These are phyloP conservation scores for Mycena sp. DNA, from an alignment of 1,284 basidiomycete genomes.

Conservation along the genomic window DNA sequence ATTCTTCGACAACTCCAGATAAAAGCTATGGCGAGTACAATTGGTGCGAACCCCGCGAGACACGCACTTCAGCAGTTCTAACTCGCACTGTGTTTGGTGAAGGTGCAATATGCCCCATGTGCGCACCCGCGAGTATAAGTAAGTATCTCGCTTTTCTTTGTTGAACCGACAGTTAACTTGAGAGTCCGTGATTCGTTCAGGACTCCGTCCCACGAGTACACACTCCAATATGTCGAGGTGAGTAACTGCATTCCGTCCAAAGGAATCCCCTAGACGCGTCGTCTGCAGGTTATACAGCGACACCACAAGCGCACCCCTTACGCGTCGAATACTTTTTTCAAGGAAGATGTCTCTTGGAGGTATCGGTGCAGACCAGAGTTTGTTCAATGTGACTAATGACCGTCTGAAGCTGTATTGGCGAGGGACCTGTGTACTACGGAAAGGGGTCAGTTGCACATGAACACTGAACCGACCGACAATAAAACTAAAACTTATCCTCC, in stretches of 20 bases:
- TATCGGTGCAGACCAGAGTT: slow-evolving; percentile 31
- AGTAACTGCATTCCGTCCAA: slow-evolving; percentile 28
- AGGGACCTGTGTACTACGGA: slow-evolving; percentile 49
- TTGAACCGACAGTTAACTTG: background rate
- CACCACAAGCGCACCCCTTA: slow-evolving; percentile 62
- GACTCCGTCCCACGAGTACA: slow-evolving; percentile 10
- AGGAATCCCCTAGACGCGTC: background rate
- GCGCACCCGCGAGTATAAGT: slow-evolving; percentile 53
- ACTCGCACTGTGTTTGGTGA: too few species aligned
- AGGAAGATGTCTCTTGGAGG: slow-evolving; percentile 53
- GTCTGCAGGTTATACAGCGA: slow-evolving; percentile 51
- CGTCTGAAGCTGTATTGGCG: slow-evolving; percentile 32
- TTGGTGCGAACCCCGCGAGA: too few species aligned
- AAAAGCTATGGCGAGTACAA: slow-evolving; percentile 53
- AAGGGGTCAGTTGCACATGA: slow-evolving; percentile 40
- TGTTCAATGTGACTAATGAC: background rate
- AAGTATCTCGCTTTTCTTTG: background rate
- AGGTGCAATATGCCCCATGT: slow-evolving; percentile 63
- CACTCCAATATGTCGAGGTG: slow-evolving; percentile 7
- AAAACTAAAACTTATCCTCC: background rate
- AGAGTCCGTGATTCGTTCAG: background rate
- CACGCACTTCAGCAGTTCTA: too few species aligned
- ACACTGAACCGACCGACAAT: too few species aligned
- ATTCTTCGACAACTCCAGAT: slow-evolving; percentile 48
- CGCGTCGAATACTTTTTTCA: slow-evolving; percentile 56